A percentile compares a stretch with the other conserved stretches of the same genome.
These are phyloP conservation scores for Oemleria cerasiformis DNA, from an alignment of 306 rosid genomes.

Conservation along the genomic window DNA sequence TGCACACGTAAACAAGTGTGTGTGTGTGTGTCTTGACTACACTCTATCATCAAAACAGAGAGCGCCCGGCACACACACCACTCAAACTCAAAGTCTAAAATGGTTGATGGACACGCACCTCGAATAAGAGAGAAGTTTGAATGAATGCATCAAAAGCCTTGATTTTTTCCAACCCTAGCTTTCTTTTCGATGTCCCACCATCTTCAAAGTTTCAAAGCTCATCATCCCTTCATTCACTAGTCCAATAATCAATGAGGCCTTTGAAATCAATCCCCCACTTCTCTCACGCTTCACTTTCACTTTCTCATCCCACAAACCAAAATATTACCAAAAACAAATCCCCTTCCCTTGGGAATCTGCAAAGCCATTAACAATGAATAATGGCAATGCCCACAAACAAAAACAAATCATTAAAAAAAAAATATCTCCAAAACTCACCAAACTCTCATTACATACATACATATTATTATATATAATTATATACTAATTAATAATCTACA, in stretches of 20 bases:
- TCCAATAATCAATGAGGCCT: constrained; percentile 40
- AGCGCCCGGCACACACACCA: constrained; percentile 31
- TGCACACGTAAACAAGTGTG: constrained; percentile 38
- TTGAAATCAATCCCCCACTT: constrained; percentile 54
- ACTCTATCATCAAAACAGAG: constrained; percentile 15
- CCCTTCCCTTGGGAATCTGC: constrained; percentile 81
- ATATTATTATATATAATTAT: constrained; percentile 25
- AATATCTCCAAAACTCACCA: constrained; percentile 49
- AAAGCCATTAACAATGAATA: constrained; percentile 62
- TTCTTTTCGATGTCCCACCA: constrained; percentile 47
- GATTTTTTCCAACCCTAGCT: background rate
- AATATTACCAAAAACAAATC: constrained; percentile 35
- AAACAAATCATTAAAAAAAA: constrained; percentile 29
- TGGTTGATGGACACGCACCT: background rate
- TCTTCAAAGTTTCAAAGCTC: background rate
- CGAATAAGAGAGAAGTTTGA: too few species aligned
- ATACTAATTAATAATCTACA: constrained; percentile 37
- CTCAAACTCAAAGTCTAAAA: constrained; percentile 26
- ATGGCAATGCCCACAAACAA: constrained; percentile 54
- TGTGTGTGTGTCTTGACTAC: constrained; percentile 28
- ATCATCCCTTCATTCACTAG: constrained; percentile 18
- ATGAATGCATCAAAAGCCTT: too few species aligned
- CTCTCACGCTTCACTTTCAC: constrained; percentile 48
- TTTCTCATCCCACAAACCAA: constrained; percentile 25
- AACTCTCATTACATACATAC: constrained; percentile 38